Percentiles rank a stretch among this genome's conserved stretches.
phyloP scores from a whole-genome alignment of 2,329 filamentous ascomycete species.

The Colletotrichum sublineola region DNA sequence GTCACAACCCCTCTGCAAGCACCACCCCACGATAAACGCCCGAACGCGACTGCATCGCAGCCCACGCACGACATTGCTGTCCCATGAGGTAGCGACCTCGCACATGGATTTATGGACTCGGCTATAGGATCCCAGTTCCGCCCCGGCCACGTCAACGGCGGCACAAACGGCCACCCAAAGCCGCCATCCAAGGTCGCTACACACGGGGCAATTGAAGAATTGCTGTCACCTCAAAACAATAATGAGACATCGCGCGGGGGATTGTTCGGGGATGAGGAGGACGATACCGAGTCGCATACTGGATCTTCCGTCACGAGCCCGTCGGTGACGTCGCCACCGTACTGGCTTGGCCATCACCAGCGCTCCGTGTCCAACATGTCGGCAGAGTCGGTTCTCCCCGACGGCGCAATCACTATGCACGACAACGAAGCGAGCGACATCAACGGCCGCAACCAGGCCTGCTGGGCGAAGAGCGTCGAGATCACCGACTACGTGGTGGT shows the following conservation, averaged over 20 bases:
- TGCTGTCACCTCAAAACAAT: constrained; percentile 37
- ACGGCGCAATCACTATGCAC: constrained; percentile 70
- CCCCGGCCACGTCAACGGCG: constrained; percentile 31
- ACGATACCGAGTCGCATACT: constrained; percentile 33
- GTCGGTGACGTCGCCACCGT: constrained; percentile 57
- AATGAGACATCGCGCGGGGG: constrained; percentile 28
- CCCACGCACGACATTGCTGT: constrained; percentile 13
- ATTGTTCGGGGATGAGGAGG: constrained; percentile 36
- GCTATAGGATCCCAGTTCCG: constrained; percentile 39
- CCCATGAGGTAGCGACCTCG: constrained; percentile 38
- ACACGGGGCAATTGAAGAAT: constrained; percentile 23
- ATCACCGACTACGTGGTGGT: constrained; percentile 70
- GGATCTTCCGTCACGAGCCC: constrained; percentile 38
- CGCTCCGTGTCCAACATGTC: constrained; percentile 59
- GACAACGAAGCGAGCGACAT: constrained; percentile 71
- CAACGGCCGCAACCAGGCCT: constrained; percentile 67
- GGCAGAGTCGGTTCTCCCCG: constrained; percentile 61
- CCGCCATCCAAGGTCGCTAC: constrained; percentile 21
- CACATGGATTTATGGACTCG: constrained; percentile 44
- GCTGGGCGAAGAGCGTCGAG: constrained; percentile 75
- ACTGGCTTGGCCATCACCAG: constrained; percentile 57
- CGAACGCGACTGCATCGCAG: constrained; percentile 4
- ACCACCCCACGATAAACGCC: constrained; percentile 2
- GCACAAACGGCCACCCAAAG: constrained; percentile 31
- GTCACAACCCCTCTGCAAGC: constrained; percentile 25